Percentiles rank a stretch among this genome's conserved stretches.
These are phyloP conservation scores for Trametes gibbosa DNA, from an alignment of 768 basidiomycete genomes.

Conservation along the genomic window DNA sequence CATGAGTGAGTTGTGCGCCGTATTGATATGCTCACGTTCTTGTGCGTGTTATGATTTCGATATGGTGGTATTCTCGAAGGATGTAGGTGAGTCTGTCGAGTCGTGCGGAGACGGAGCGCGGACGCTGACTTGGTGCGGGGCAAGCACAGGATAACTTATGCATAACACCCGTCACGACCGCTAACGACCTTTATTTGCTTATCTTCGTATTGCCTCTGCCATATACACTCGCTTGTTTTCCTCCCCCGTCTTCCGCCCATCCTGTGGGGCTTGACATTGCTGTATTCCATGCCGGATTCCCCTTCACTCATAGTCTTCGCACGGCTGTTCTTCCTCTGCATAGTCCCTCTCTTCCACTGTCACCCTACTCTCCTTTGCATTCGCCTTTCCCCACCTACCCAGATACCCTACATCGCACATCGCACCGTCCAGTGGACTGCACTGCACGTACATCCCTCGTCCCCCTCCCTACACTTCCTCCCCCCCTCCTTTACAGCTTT, in stretches of 20 bases:
- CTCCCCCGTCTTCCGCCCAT: not conserved
- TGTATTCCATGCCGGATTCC: not conserved
- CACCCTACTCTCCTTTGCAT: not conserved
- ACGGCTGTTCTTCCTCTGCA: not conserved
- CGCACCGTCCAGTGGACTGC: not conserved
- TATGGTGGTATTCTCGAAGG: not conserved
- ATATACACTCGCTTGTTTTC: not conserved
- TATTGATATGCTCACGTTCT: not conserved
- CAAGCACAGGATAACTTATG: conserved; percentile 1
- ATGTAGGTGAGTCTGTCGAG: not conserved
- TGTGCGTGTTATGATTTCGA: not conserved
- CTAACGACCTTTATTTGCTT: not conserved
- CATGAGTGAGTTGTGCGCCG: no score
- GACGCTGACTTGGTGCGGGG: not conserved
- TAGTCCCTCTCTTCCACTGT: not conserved
- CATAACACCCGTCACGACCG: not conserved
- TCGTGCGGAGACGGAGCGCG: not conserved
- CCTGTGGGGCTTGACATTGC: no score
- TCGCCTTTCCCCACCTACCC: not conserved
- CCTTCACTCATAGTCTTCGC: not conserved
- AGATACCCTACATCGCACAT: not conserved
- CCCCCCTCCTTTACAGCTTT: not conserved
- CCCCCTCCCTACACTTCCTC: not conserved
- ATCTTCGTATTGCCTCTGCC: not conserved
- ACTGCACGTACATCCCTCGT: not conserved